Conservation (phyloP, 2,329 filamentous ascomycete species). For the Myotisia sp. region DNA sequence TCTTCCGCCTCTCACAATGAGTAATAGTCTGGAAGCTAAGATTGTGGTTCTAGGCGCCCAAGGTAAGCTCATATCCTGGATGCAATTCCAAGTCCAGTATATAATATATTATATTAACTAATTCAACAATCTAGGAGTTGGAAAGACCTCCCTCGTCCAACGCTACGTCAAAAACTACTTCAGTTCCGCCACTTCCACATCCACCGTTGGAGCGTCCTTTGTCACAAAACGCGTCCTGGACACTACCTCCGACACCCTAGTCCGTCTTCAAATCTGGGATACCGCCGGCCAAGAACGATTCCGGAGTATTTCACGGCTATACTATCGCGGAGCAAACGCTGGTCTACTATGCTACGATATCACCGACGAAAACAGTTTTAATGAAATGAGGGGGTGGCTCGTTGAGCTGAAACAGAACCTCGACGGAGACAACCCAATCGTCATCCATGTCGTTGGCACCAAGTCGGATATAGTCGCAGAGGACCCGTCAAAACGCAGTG, state of each 20-base stretch:
- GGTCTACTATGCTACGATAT: slow-evolving; percentile 93
- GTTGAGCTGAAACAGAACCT: slow-evolving; percentile 69
- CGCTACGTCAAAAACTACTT: slow-evolving; percentile 36
- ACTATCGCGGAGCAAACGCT: slow-evolving; percentile 90
- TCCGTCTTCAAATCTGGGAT: slow-evolving; percentile 93
- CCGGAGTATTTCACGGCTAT: slow-evolving; percentile 81
- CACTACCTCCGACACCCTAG: slow-evolving; percentile 67
- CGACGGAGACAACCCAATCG: slow-evolving; percentile 47
- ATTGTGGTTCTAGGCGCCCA: slow-evolving; percentile 39
- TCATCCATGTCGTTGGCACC: slow-evolving; percentile 89
- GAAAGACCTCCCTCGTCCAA: slow-evolving; percentile 39
- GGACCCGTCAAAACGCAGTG: slow-evolving; percentile 63
- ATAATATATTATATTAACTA: neutral
- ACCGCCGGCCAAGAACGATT: slow-evolving; percentile 94
- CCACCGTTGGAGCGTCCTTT: slow-evolving; percentile 68
- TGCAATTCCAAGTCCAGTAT: neutral
- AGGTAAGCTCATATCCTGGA: slow-evolving; percentile 23
- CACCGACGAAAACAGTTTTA: slow-evolving; percentile 69
- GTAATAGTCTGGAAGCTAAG: slow-evolving; percentile 38
- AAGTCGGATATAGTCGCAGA: slow-evolving; percentile 81
- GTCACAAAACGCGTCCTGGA: slow-evolving; percentile 69
- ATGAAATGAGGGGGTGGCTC: slow-evolving; percentile 86
- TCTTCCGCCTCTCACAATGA: no score
- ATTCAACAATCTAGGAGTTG: slow-evolving; percentile 28
- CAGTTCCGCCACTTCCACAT: slow-evolving; percentile 32